A percentile compares a stretch with the other conserved stretches of the same genome.
Conservation (phyloP, 192 early-diverging fungal species). For the Chytriomyces sp. region DNA sequence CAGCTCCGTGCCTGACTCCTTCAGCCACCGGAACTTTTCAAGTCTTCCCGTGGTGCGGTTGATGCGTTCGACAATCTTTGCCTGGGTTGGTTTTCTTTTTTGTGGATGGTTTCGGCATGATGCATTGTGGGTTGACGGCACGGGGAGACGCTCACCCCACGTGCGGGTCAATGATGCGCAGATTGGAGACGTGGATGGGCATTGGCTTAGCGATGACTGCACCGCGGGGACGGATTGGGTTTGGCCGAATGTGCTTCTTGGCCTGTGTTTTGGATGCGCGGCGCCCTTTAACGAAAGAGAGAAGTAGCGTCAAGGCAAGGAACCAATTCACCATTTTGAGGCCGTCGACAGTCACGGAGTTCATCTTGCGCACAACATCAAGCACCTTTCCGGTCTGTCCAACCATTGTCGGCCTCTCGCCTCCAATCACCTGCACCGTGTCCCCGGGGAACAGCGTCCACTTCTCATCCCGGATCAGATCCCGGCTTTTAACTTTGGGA, state of each 20-base stretch:
- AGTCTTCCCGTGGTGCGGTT: slow-evolving; percentile 14
- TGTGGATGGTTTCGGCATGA: background rate
- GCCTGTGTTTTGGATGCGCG: too few relatives aligned
- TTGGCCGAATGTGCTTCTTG: slow-evolving; percentile 62
- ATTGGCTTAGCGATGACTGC: slow-evolving; percentile 64
- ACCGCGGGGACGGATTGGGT: slow-evolving; percentile 52
- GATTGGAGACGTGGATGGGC: slow-evolving; percentile 70
- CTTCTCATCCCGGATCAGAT: slow-evolving; percentile 11
- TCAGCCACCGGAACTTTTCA: slow-evolving; percentile 10
- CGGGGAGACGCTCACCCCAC: slow-evolving; percentile 22
- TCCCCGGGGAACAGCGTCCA: slow-evolving; percentile 26
- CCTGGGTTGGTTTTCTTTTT: slow-evolving; percentile 7
- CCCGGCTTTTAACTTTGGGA: slow-evolving; percentile 18
- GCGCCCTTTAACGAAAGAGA: too few relatives aligned
- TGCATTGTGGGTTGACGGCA: background rate
- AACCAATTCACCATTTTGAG: slow-evolving; percentile 50
- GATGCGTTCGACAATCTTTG: slow-evolving; percentile 4
- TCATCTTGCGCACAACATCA: slow-evolving; percentile 62
- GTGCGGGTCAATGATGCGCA: slow-evolving; percentile 70
- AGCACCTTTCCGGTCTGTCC: slow-evolving; percentile 67
- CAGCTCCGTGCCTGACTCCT: slow-evolving; percentile 21
- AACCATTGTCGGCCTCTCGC: slow-evolving; percentile 34
- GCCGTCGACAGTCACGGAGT: slow-evolving; percentile 64
- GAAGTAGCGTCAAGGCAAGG: too few relatives aligned
- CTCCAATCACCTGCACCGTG: slow-evolving; percentile 60